Evolutionary conservation across 2,329 filamentous ascomycete genomes (phyloP).

Genomic region (Pseudogymnoascus sp.): DNA sequence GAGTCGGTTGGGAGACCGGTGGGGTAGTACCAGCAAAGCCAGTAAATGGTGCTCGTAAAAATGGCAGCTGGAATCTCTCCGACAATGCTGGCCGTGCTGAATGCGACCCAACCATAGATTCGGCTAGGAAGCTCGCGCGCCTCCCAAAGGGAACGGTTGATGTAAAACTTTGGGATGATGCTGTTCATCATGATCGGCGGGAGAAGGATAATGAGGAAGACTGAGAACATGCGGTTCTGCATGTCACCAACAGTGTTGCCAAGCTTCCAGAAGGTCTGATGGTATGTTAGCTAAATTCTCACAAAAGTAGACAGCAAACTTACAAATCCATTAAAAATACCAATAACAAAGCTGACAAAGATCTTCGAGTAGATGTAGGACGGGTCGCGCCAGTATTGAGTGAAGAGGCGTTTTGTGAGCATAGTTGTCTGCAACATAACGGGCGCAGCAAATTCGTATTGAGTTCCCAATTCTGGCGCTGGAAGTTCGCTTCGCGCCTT

Average conservation of each 20-base stretch:
- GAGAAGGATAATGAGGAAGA: slow-evolving; percentile 57
- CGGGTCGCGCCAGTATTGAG: slow-evolving; percentile 53
- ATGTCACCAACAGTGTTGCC: slow-evolving; percentile 41
- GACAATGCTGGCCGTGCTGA: slow-evolving; percentile 43
- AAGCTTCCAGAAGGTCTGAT: slow-evolving; percentile 50
- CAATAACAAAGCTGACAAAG: slow-evolving; percentile 43
- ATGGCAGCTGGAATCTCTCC: slow-evolving; percentile 39
- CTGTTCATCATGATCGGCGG: slow-evolving; percentile 49
- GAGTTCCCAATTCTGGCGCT: slow-evolving; percentile 36
- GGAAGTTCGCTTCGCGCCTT: slow-evolving; percentile 41
- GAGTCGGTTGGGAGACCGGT: slow-evolving; percentile 33
- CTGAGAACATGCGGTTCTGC: slow-evolving; percentile 47
- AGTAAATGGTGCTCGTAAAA: slow-evolving; percentile 37
- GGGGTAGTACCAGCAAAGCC: slow-evolving; percentile 49
- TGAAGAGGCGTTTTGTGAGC: slow-evolving; percentile 54
- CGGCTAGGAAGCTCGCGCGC: slow-evolving; percentile 51
- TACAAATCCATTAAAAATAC: slow-evolving; percentile 48
- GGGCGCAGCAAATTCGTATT: slow-evolving; percentile 63
- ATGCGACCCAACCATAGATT: slow-evolving; percentile 53
- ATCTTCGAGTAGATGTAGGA: slow-evolving; percentile 42
- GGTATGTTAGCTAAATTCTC: slow-evolving; percentile 19
- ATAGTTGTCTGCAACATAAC: slow-evolving; percentile 55
- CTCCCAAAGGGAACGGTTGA: slow-evolving; percentile 48
- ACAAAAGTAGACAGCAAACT: slow-evolving; percentile 21
- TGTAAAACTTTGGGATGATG: slow-evolving; percentile 50